A percentile compares a stretch with the other conserved stretches of the same genome.
phyloP scores from a whole-genome alignment of 139 green algal species.

The Volvox reticuliferus region DNA sequence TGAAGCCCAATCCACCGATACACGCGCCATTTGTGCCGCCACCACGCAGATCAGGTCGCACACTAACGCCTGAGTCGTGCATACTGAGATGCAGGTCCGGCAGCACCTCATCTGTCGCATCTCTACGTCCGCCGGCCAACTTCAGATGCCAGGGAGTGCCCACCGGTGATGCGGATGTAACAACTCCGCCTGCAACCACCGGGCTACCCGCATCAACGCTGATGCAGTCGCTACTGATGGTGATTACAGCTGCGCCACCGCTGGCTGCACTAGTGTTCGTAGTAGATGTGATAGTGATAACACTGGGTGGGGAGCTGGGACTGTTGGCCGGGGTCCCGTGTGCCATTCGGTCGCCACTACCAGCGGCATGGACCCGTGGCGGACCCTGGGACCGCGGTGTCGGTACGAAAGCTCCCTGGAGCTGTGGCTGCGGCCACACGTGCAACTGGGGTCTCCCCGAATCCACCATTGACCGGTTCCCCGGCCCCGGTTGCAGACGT shows the following conservation, averaged over 20 bases:
- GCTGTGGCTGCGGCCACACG: neutral
- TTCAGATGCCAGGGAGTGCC: too few relatives aligned
- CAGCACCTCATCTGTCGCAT: neutral
- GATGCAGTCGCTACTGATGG: neutral
- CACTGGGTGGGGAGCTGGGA: neutral
- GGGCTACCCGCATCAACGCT: neutral
- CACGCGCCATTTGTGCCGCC: too few relatives aligned
- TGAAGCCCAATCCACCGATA: too few relatives aligned
- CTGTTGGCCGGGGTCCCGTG: neutral
- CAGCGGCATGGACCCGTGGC: too few relatives aligned
- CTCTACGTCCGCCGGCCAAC: too few relatives aligned
- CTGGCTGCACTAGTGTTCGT: neutral
- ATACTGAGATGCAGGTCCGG: conserved; percentile 18
- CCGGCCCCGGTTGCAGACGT: neutral
- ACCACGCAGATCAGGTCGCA: too few relatives aligned
- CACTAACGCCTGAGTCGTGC: neutral
- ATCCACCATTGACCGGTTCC: neutral
- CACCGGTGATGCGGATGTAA: too few relatives aligned
- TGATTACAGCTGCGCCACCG: neutral
- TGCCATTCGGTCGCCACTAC: too few relatives aligned
- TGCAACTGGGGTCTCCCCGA: too few relatives aligned
- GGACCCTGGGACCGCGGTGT: too few relatives aligned
- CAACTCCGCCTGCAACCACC: too few relatives aligned
- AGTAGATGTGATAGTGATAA: neutral
- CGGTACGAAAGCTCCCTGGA: neutral